Evolutionary conservation across 2,329 filamentous ascomycete species (phyloP).

Genomic region (Scytalidium sp.): DNA sequence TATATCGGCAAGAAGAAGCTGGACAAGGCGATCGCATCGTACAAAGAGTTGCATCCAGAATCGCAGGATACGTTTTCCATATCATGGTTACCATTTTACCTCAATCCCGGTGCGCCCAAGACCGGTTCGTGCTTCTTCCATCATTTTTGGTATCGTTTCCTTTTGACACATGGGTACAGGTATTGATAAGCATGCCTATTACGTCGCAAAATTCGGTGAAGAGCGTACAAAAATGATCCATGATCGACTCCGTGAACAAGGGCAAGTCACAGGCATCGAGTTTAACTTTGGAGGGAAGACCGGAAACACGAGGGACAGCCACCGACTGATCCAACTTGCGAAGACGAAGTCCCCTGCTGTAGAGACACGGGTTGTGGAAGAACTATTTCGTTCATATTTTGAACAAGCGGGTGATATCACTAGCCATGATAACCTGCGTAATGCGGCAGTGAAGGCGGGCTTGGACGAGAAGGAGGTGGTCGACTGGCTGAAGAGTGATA

Average conservation of each 20-base stretch:
- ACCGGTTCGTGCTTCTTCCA: conserved; percentile 41
- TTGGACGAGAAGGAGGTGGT: conserved; percentile 49
- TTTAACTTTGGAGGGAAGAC: conserved; percentile 70
- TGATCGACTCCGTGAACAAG: conserved; percentile 53
- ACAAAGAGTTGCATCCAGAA: conserved; percentile 59
- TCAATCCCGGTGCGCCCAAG: conserved; percentile 63
- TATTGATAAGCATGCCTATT: conserved; percentile 54
- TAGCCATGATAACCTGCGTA: conserved; percentile 46
- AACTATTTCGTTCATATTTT: conserved; percentile 65
- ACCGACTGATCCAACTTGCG: conserved; percentile 72
- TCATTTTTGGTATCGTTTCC: conserved; percentile 32
- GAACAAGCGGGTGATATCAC: conserved; percentile 64
- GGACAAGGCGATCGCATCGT: conserved; percentile 65
- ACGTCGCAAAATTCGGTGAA: conserved; percentile 60
- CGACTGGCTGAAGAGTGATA: conserved; percentile 50
- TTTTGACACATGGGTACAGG: conserved; percentile 20
- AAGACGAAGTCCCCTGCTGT: conserved; percentile 46
- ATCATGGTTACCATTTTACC: conserved; percentile 77
- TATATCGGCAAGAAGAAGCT: conserved; percentile 79
- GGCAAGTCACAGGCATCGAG: conserved; percentile 64
- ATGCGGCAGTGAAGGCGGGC: conserved; percentile 51
- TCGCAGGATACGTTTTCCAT: conserved; percentile 68
- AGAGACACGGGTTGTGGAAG: conserved; percentile 59
- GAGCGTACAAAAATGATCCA: conserved; percentile 57
- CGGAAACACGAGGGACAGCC: conserved; percentile 77